Conservation (phyloP, 2,329 filamentous ascomycete genomes). For the Myriosclerotinia duriaeana region DNA sequence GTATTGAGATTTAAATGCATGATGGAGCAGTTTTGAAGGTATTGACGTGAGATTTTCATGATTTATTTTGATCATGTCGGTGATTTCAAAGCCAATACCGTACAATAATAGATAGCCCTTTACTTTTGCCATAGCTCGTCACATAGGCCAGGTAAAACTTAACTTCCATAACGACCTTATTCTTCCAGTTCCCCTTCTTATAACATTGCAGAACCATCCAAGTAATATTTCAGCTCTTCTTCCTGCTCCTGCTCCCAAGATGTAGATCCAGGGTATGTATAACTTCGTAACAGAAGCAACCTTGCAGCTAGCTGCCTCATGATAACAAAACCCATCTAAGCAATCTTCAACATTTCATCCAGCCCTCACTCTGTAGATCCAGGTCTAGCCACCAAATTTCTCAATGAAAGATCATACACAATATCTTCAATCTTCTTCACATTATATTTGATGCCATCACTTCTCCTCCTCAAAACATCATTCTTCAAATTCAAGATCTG, state of each 20-base stretch:
- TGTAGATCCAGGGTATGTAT: background rate
- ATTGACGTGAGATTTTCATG: background rate
- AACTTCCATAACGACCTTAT: no score
- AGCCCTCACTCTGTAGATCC: conserved; percentile 18
- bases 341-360: background rate
- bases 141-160: background rate
- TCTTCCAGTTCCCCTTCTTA: background rate
- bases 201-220: background rate
- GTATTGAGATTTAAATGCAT: background rate
- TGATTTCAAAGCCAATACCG: background rate
- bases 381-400: conserved; percentile 67
- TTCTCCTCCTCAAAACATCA: conserved; percentile 80
- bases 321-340: background rate
- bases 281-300: background rate
- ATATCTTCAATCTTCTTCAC: conserved; percentile 99
- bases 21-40: background rate
- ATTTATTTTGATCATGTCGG: background rate
- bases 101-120: background rate
- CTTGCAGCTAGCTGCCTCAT: background rate
- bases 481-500: conserved; percentile 98
- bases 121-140: background rate
- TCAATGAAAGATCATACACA: conserved; percentile 88
- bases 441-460: conserved; percentile 93
- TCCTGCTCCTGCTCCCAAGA: background rate
- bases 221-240: background rate